A percentile compares a stretch with the other conserved stretches of the same genome.
These are phyloP conservation scores for Salvia miltiorrhiza DNA, from an alignment of 257 asterid species.

Conservation along the genomic window DNA sequence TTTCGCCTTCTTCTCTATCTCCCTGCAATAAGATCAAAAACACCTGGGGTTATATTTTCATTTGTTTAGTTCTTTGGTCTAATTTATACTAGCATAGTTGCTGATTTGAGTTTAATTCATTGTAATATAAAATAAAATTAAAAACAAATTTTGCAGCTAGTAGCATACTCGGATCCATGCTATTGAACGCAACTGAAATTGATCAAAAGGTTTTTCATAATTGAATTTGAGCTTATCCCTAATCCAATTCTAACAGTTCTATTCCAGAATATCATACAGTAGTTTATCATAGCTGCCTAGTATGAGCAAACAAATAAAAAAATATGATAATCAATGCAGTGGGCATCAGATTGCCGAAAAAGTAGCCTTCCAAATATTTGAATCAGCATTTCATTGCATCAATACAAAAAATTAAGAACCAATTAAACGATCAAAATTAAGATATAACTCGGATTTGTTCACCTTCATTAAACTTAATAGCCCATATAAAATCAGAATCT, in stretches of 20 bases:
- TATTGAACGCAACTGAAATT: conserved; percentile 5
- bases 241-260: neutral
- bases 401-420: neutral
- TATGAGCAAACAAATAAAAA: neutral
- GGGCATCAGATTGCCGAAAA: no score
- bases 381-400: neutral
- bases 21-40: conserved; percentile 42
- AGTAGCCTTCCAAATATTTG: neutral
- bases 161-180: neutral
- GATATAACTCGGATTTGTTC: neutral
- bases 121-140: no score
- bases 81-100: no score
- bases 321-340: neutral
- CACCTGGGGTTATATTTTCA: no score
- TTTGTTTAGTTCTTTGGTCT: no score
- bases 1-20: conserved; percentile 65
- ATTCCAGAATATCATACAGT: neutral
- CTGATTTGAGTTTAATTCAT: no score
- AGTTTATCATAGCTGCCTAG: neutral
- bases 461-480: neutral
- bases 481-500: neutral
- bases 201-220: neutral
- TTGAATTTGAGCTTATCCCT: neutral
- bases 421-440: neutral
- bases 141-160: neutral